Conservation (phyloP, 2,329 filamentous ascomycete species). For the Epichloe typhina region DNA sequence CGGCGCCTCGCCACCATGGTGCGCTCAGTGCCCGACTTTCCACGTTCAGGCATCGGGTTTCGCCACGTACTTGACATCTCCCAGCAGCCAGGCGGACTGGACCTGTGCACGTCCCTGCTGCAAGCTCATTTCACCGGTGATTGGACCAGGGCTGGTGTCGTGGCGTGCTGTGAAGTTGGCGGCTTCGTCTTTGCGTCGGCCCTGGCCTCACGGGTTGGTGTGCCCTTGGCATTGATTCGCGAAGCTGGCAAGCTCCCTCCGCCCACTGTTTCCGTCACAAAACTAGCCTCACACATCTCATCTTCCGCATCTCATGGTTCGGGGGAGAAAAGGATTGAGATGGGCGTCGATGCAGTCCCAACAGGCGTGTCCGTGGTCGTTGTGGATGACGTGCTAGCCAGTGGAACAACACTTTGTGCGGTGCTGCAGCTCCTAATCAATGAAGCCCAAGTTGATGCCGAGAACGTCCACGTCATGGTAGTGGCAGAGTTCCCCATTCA, state of each 20-base stretch:
- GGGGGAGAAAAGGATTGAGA: constrained; percentile 31
- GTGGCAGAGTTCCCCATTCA: constrained; percentile 46
- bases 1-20: constrained; percentile 37
- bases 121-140: constrained; percentile 29
- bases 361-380: constrained; percentile 33
- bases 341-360: constrained; percentile 29
- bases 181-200: constrained; percentile 42
- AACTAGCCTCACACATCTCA: constrained; percentile 39
- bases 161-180: constrained; percentile 44
- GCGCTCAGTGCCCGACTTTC: constrained; percentile 33
- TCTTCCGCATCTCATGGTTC: constrained; percentile 17
- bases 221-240: constrained; percentile 38
- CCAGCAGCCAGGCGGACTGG: constrained; percentile 36
- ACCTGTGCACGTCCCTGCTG: constrained; percentile 37
- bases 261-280: constrained; percentile 36
- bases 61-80: constrained; percentile 44
- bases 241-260: constrained; percentile 45
- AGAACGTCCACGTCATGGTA: constrained; percentile 34
- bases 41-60: constrained; percentile 37
- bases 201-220: constrained; percentile 26
- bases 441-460: constrained; percentile 25
- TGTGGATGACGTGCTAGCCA: constrained; percentile 47
- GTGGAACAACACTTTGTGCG: constrained; percentile 39
- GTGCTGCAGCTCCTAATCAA: constrained; percentile 32
- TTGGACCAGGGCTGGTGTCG: constrained; percentile 30